A percentile compares a stretch with the other conserved stretches of the same genome.
These are phyloP conservation scores for Purpureocillium lavendulum DNA, from an alignment of 2,329 filamentous ascomycete species.

Conservation along the genomic window DNA sequence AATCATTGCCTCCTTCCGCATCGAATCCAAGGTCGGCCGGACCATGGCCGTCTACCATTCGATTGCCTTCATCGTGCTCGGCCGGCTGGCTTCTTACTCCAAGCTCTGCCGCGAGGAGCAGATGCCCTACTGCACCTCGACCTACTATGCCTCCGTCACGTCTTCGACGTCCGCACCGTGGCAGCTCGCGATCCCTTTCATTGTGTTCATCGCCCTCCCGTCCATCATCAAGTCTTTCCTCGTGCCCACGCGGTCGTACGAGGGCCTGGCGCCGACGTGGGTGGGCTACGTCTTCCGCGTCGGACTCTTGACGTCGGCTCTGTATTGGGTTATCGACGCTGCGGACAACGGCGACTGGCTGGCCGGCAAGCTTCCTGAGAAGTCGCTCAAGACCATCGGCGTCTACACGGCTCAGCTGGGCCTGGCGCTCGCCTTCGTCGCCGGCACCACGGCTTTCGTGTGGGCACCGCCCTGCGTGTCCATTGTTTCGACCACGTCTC, in stretches of 20 bases:
- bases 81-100: constrained; percentile 75
- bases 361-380: constrained; percentile 40
- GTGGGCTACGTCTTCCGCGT: constrained; percentile 71
- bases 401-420: constrained; percentile 73
- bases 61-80: constrained; percentile 69
- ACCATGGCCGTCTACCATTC: constrained; percentile 80
- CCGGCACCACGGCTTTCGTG: constrained; percentile 75
- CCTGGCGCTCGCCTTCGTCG: constrained; percentile 71
- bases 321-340: constrained; percentile 84
- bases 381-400: constrained; percentile 62
- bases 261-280: constrained; percentile 79
- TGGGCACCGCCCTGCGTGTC: constrained; percentile 81
- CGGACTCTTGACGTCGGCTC: constrained; percentile 65
- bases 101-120: constrained; percentile 95
- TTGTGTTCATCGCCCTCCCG: constrained; percentile 64
- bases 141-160: constrained; percentile 85
- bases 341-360: constrained; percentile 84
- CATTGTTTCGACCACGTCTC: constrained; percentile 47
- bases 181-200: constrained; percentile 75
- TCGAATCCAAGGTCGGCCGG: constrained; percentile 57
- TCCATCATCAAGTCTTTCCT: constrained; percentile 74
- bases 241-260: constrained; percentile 73
- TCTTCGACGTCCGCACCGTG: constrained; percentile 89
- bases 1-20: constrained; percentile 65
- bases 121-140: constrained; percentile 93